phyloP scores from a whole-genome alignment of 208 protist genomes.

The Leishmania arabica region DNA sequence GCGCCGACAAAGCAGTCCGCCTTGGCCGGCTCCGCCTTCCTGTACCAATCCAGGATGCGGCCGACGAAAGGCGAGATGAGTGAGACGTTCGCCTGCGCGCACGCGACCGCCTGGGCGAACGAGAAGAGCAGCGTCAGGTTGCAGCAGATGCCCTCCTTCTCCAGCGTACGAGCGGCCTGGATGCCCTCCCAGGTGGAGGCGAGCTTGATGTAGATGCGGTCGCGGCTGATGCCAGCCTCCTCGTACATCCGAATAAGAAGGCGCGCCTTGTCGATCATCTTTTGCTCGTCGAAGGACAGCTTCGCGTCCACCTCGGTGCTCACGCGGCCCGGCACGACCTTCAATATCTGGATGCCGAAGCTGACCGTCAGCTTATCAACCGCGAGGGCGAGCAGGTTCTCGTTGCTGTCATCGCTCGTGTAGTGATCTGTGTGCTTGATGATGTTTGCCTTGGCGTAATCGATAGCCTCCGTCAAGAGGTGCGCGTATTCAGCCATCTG shows the following conservation, averaged over 20 bases:
- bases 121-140: conserved; percentile 99
- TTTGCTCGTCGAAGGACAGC: conserved; percentile 96
- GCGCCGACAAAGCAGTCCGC: conserved; percentile 62
- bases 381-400: conserved; percentile 69
- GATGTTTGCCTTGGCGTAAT: conserved; percentile 88
- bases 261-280: conserved; percentile 92
- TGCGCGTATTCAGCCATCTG: conserved; percentile 88
- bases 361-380: conserved; percentile 94
- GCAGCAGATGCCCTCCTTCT: conserved; percentile 96
- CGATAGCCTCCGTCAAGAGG: conserved; percentile 89
- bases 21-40: conserved; percentile 61
- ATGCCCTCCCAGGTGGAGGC: conserved; percentile 98
- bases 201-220: conserved; percentile 97
- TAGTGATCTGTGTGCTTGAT: conserved; percentile 46
- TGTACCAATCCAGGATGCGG: conserved; percentile 98
- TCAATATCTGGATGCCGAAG: conserved; percentile 97
- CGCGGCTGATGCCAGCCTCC: conserved; percentile 87
- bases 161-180: conserved; percentile 92
- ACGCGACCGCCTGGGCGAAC: conserved; percentile 94
- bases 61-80: conserved; percentile 98
- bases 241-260: conserved; percentile 96
- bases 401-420: conserved; percentile 31
- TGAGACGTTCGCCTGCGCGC: conserved; percentile 94
- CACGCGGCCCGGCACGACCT: conserved; percentile 96
- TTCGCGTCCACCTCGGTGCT: conserved; percentile 97